Evolutionary conservation across 2,329 filamentous ascomycete species (phyloP).

Genomic region (Phaeoacremonium minimum): DNA sequence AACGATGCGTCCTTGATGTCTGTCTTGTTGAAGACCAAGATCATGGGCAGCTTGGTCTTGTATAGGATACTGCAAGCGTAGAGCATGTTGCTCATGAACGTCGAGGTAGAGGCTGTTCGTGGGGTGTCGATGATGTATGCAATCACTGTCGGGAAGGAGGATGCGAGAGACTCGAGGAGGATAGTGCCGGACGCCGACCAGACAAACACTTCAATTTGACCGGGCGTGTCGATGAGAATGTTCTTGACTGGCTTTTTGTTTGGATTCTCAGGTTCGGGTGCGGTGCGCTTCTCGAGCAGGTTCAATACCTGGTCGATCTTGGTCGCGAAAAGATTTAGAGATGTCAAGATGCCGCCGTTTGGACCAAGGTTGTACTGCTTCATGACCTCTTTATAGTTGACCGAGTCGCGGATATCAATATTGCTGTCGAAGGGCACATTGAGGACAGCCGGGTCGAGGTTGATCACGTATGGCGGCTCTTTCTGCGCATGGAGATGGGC

Average conservation of each 20-base stretch:
- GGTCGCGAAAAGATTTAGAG: conserved; percentile 92
- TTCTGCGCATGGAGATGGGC: conserved; percentile 80
- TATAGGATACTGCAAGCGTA: conserved; percentile 98
- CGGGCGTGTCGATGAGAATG: conserved; percentile 91
- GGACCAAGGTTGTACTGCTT: conserved; percentile 97
- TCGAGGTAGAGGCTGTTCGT: conserved; percentile 85
- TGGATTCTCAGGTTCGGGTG: conserved; percentile 56
- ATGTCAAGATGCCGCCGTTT: conserved; percentile 94
- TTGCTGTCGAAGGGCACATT: conserved; percentile 94
- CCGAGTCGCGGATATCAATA: conserved; percentile 97
- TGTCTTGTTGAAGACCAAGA: conserved; percentile 98
- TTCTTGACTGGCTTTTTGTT: conserved; percentile 66
- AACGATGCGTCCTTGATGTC: conserved; percentile 89
- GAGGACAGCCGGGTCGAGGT: conserved; percentile 92
- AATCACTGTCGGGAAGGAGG: conserved; percentile 92
- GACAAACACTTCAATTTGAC: conserved; percentile 98
- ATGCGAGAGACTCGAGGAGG: conserved; percentile 85
- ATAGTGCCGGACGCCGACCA: conserved; percentile 97
- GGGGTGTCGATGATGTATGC: conserved; percentile 98
- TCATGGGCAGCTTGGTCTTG: conserved; percentile 98
- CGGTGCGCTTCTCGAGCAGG: conserved; percentile 83
- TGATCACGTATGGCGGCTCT: conserved; percentile 87
- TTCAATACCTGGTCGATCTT: conserved; percentile 94
- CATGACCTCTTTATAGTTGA: conserved; percentile 99
- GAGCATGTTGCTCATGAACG: conserved; percentile 99